Evolutionary conservation across 169 alveolate genomes (phyloP).

Genomic region (Plasmodium sp.): DNA sequence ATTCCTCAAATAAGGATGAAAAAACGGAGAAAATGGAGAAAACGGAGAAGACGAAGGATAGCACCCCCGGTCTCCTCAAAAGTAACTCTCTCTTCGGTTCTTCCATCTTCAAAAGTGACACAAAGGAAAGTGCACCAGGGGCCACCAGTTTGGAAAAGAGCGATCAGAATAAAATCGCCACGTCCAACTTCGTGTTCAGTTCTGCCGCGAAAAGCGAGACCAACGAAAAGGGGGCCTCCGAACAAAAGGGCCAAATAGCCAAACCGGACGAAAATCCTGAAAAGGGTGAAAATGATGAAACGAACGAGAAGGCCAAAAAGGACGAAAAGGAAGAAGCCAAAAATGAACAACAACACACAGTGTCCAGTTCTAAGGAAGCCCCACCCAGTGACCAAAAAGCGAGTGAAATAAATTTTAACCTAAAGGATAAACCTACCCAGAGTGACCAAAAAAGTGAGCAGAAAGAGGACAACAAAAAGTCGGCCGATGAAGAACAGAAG

Average conservation of each 20-base stretch:
- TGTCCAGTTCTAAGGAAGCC: not conserved
- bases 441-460: not conserved
- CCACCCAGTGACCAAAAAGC: not conserved
- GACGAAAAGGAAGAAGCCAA: not conserved
- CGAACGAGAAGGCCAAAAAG: not conserved
- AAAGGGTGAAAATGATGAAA: not conserved
- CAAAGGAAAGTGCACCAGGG: not conserved
- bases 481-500: slow-evolving; percentile 15
- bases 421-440: not conserved
- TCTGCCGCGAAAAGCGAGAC: not conserved
- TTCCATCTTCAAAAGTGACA: slow-evolving; percentile 4
- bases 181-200: not conserved
- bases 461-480: not conserved
- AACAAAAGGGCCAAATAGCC: not conserved
- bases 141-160: not conserved
- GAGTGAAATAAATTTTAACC: not conserved
- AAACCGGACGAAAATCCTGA: not conserved
- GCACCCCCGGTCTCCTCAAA: not conserved
- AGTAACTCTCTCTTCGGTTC: slow-evolving; percentile 3
- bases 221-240: not conserved
- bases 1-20: not conserved
- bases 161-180: not conserved
- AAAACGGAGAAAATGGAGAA: not conserved
- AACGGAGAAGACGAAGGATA: not conserved
- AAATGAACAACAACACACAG: not conserved